Evolutionary conservation across 1,139 yeast species (phyloP), one percentile per base, ranked within the genome.

Genomic region (Eremothecium coryli): DNA sequence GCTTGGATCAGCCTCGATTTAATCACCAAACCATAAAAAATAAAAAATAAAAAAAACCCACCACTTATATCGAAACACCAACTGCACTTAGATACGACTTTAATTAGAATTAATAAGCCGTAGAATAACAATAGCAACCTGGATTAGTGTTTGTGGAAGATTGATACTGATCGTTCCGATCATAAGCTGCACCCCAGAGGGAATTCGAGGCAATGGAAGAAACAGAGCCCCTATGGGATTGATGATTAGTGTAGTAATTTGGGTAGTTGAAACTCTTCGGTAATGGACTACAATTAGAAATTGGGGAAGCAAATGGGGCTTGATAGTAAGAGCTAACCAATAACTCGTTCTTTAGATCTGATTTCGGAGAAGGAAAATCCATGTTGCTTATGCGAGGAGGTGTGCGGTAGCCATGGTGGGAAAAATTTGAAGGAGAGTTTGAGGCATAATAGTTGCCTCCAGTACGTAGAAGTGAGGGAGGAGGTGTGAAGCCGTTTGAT

Each of bases 361-460:
- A 42, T n/a, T 38, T 37, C 8, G 54, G 54, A 21, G 54, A 50
- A 8, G 54, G 48, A 33, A 44, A 48, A 21, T 44, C 40, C 36
- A 38, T 41, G 9, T 40, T 32, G 15, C 30, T 34, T 18, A 36
- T 29, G 17, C 34, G 39, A 12, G 38, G 34, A 10, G 52, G 52
- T 1, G 52, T 48, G 29, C 46, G 47, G 32, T 41, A 44, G 6
- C 45, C 51, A 22, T 22, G 23, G 11, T 29, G 40, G 8, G 26
- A 26, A 13, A 22, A 18, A n/a, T n/a, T n/a, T n/a, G n/a, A n/a
- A 11, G 39, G 33, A 11, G 39, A 29, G 5, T 12, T 13, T 4
- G 24, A 31, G 9, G 35, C 11, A 15, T 15, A 11, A 21, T 27
- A 34, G 10, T 18, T 34, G 15, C 22, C 18, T 9, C 17, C 18